Evolutionary conservation across 768 basidiomycete genomes (phyloP).

Genomic region (Lyophyllum shimeji): DNA sequence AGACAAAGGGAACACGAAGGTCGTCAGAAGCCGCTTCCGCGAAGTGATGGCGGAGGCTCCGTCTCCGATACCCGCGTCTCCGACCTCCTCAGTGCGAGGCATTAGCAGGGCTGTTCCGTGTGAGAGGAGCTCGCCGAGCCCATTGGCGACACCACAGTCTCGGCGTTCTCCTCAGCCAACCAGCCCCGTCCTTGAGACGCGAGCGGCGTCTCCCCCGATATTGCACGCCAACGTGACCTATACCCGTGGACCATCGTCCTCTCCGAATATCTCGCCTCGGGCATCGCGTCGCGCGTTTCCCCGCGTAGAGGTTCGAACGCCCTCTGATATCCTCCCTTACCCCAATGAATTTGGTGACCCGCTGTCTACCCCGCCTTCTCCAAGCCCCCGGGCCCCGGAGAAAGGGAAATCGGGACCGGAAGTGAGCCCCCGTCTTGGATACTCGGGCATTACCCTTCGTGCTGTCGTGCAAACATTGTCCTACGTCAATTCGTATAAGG

Average conservation of each 20-base stretch:
- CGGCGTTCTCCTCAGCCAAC: slow-evolving; percentile 8
- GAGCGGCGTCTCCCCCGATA: neutral
- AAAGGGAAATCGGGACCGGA: neutral
- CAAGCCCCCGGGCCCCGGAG: no score
- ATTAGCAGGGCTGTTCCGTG: neutral
- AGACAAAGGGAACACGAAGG: slow-evolving; percentile 27
- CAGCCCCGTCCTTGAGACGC: neutral
- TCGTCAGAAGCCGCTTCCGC: slow-evolving; percentile 17
- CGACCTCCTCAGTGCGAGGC: neutral
- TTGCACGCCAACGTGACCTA: slow-evolving; percentile 16
- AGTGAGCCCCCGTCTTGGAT: neutral
- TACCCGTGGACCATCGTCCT: slow-evolving; percentile 11
- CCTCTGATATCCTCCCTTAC: slow-evolving; percentile 18
- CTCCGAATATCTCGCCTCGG: slow-evolving; percentile 1
- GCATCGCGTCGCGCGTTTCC: slow-evolving; percentile 11
- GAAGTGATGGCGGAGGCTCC: neutral
- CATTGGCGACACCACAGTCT: slow-evolving; percentile 2
- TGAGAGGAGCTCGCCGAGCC: slow-evolving; percentile 11
- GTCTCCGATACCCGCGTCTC: neutral
- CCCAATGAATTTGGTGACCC: slow-evolving; percentile 12
- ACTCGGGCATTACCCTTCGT: no score
- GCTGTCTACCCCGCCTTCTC: neutral
- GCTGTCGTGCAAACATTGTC: slow-evolving; percentile 26
- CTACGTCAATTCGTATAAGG: slow-evolving; percentile 27
- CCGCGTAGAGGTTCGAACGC: slow-evolving; percentile 29